A percentile compares a stretch with the other conserved stretches of the same genome.
These are phyloP conservation scores for Dothistroma pini DNA, from an alignment of 2,329 filamentous ascomycete genomes.

Conservation along the genomic window DNA sequence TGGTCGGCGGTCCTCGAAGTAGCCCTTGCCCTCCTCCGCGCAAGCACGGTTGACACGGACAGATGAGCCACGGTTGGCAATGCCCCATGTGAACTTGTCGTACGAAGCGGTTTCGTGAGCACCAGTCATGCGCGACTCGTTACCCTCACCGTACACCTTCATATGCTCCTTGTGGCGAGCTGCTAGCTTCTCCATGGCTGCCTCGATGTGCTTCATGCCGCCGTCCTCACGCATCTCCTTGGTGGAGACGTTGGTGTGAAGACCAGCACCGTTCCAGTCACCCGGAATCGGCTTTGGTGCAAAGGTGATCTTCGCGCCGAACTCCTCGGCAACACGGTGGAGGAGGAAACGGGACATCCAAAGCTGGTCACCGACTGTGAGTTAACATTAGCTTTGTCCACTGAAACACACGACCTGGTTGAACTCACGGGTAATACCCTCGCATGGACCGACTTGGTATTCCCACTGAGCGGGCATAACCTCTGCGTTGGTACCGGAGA, in stretches of 20 bases:
- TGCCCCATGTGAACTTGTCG: slow-evolving; percentile 88
- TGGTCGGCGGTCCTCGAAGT: slow-evolving; percentile 69
- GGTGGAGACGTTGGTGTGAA: slow-evolving; percentile 92
- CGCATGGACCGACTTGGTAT: slow-evolving; percentile 90
- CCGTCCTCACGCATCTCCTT: slow-evolving; percentile 84
- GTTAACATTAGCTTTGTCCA: slow-evolving; percentile 6
- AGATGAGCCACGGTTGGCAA: slow-evolving; percentile 92
- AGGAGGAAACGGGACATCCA: slow-evolving; percentile 91
- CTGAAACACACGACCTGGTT: neutral
- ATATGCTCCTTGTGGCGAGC: slow-evolving; percentile 58
- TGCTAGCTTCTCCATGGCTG: slow-evolving; percentile 59
- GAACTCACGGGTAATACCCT: slow-evolving; percentile 72
- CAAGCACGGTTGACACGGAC: slow-evolving; percentile 87
- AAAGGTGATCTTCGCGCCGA: slow-evolving; percentile 92
- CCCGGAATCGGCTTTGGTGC: slow-evolving; percentile 93
- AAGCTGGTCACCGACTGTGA: slow-evolving; percentile 84
- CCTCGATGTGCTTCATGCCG: slow-evolving; percentile 92
- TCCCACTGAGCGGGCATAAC: slow-evolving; percentile 99
- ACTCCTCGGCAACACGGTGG: slow-evolving; percentile 89
- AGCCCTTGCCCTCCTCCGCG: slow-evolving; percentile 85
- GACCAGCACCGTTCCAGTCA: slow-evolving; percentile 95
- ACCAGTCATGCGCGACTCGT: slow-evolving; percentile 89
- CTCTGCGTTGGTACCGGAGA: slow-evolving; percentile 98
- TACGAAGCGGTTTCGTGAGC: slow-evolving; percentile 91
- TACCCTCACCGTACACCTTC: slow-evolving; percentile 91